Base-by-base conservation (phyloP, 73 alveolate genomes). In the Paramecium sexaurelia region DNA sequence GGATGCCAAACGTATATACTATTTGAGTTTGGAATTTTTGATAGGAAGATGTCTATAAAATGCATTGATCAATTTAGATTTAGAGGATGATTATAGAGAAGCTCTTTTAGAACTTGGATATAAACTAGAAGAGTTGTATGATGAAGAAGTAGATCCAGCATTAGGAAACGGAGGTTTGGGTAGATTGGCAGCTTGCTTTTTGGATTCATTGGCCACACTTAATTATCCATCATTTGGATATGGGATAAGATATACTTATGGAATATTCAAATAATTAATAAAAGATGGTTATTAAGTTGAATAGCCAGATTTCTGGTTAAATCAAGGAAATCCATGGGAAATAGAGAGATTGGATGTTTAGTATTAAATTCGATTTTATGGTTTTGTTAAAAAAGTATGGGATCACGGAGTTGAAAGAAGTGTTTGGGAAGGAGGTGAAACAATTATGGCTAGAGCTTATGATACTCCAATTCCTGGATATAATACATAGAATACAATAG, bases 91-190 rank as follows among this genome's bases (percentile, higher is more conserved):
- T 61, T 98, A 97, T 94, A 97, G 95, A 93, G 98, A 97, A 11
- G 99, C 99, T 7, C 92, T 97, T 33, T 84, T 94, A 93, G 99
- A 97, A 45, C 94, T 97, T 47, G 99, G 99, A 20, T 96, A 92
- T 82, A 91, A 95, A 83, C 93, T 96, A 56, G 99, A 98, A 97
- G 98, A 98, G 47, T 78, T 98, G 19, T 98, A 98, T 93, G 99
- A 97, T 41, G 94, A 97, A 73, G 99, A 99, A 92, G 98, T 94
- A 17, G 99, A 99, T 85, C 99, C 99, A 37, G 99, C 99, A 22
- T 96, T 99, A 32, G 99, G 99, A 69, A 99, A 99, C 87, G 99
- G 99, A 37, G 99, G 99, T 69, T 96, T 99, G 10, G 99, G 95
- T 19, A 88, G 99, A 73, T 96, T 99, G 66, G 99, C 99, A 9